Percentiles rank a stretch among this genome's conserved stretches.
phyloP scores from a whole-genome alignment of 495 filamentous ascomycete genomes.

The Neurospora discreta region DNA sequence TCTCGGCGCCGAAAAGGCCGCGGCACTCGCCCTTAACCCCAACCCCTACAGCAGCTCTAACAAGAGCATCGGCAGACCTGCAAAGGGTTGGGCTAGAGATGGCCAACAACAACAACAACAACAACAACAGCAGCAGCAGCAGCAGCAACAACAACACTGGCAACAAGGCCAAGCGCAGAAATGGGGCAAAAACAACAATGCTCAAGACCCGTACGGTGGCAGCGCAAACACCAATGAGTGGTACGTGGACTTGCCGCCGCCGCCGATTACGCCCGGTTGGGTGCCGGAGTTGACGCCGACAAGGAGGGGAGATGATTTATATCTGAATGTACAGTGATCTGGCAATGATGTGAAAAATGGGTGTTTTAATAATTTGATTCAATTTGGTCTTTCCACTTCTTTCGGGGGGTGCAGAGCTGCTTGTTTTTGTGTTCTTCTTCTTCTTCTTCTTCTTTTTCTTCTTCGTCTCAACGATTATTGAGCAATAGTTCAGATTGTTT shows the following conservation, averaged over 20 bases:
- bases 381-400: background rate
- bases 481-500: background rate
- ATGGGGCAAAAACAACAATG: background rate
- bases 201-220: background rate
- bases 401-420: background rate
- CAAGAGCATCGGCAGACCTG: background rate
- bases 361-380: background rate
- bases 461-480: background rate
- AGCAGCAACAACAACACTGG: conserved; percentile 6
- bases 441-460: background rate
- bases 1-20: conserved; percentile 34
- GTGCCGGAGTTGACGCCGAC: conserved; percentile 38
- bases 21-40: conserved; percentile 23
- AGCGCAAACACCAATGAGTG: background rate
- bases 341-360: background rate
- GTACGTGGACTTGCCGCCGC: conserved; percentile 6
- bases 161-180: conserved; percentile 5
- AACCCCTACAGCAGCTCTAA: background rate
- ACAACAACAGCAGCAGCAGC: background rate
- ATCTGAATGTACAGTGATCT: conserved; percentile 29
- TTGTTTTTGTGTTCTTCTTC: no score
- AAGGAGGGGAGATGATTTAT: conserved; percentile 33
- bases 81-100: conserved; percentile 6
- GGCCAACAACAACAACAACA: conserved; percentile 6
- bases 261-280: conserved; percentile 40